Evolutionary conservation across 2,329 filamentous ascomycete species (phyloP).

Genomic region (Trichothecium roseum): DNA sequence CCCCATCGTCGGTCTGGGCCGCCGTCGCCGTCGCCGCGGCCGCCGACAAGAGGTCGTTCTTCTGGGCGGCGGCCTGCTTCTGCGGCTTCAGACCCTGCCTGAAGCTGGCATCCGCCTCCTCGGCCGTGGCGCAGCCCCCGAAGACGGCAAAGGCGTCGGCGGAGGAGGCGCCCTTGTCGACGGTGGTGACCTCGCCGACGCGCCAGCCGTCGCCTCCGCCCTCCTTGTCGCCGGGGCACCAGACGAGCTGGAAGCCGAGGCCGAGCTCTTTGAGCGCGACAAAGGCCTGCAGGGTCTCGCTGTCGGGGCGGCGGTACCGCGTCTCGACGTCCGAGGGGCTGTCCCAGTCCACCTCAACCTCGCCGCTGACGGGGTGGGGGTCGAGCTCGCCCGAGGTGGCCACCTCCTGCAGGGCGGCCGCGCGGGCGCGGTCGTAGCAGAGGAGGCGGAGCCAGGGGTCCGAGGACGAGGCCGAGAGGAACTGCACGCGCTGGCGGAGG

Average conservation of each 20-base stretch:
- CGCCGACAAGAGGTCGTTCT: slow-evolving; percentile 7
- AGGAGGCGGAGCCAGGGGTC: slow-evolving; percentile 66
- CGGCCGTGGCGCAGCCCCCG: slow-evolving; percentile 38
- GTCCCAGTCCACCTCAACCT: slow-evolving; percentile 61
- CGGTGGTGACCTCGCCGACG: slow-evolving; percentile 56
- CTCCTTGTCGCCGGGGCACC: slow-evolving; percentile 55
- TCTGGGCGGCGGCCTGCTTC: neutral
- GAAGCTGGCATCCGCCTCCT: slow-evolving; percentile 51
- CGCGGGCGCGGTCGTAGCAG: slow-evolving; percentile 52
- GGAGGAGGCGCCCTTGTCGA: slow-evolving; percentile 36
- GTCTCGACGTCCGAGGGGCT: slow-evolving; percentile 47
- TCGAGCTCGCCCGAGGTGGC: slow-evolving; percentile 54
- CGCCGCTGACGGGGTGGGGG: slow-evolving; percentile 72
- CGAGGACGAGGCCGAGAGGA: slow-evolving; percentile 48
- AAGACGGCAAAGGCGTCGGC: slow-evolving; percentile 44
- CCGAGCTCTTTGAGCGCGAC: slow-evolving; percentile 51
- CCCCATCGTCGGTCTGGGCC: slow-evolving; percentile 37
- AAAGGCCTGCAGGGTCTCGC: slow-evolving; percentile 63
- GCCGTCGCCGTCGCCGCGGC: slow-evolving; percentile 3
- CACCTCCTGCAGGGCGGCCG: slow-evolving; percentile 47
- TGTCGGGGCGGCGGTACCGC: slow-evolving; percentile 58
- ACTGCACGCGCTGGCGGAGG: slow-evolving; percentile 53
- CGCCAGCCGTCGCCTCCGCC: slow-evolving; percentile 57
- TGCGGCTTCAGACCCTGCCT: slow-evolving; percentile 13
- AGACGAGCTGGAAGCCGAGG: slow-evolving; percentile 56